A percentile compares a stretch with the other conserved stretches of the same genome.
Evolutionary conservation across 148 eudicot species (phyloP).

Genomic region (Cornus controversa): DNA sequence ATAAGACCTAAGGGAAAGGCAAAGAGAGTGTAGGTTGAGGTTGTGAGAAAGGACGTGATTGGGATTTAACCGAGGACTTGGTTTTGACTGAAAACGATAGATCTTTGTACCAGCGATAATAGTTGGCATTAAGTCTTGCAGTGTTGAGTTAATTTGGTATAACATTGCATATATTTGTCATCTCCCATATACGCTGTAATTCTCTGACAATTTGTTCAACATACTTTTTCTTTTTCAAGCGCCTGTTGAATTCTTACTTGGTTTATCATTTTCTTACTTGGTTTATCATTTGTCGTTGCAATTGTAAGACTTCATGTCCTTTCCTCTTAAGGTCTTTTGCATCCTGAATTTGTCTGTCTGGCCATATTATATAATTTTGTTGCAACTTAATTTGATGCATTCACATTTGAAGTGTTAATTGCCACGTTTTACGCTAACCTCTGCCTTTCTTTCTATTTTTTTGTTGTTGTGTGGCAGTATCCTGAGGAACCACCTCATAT

Average conservation of each 20-base stretch:
- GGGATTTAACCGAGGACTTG: background rate
- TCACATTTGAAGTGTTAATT: background rate
- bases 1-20: background rate
- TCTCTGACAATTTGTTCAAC: background rate
- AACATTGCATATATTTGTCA: too few relatives aligned
- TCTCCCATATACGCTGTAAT: background rate
- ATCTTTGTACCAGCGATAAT: background rate
- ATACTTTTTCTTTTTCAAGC: background rate
- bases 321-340: background rate
- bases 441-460: constrained; percentile 9
- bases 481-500: constrained; percentile 82
- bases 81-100: background rate
- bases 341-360: background rate
- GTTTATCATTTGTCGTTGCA: too few relatives aligned
- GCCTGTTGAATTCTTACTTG: background rate
- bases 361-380: background rate
- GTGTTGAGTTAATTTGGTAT: background rate
- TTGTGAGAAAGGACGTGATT: background rate
- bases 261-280: too few relatives aligned
- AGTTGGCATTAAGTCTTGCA: background rate
- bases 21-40: background rate
- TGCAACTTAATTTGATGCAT: background rate
- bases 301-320: background rate
- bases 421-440: constrained; percentile 11
- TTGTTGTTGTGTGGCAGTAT: constrained; percentile 52